phyloP scores from a whole-genome alignment of 2,329 filamentous ascomycete species.

The Madurella fahalii region DNA sequence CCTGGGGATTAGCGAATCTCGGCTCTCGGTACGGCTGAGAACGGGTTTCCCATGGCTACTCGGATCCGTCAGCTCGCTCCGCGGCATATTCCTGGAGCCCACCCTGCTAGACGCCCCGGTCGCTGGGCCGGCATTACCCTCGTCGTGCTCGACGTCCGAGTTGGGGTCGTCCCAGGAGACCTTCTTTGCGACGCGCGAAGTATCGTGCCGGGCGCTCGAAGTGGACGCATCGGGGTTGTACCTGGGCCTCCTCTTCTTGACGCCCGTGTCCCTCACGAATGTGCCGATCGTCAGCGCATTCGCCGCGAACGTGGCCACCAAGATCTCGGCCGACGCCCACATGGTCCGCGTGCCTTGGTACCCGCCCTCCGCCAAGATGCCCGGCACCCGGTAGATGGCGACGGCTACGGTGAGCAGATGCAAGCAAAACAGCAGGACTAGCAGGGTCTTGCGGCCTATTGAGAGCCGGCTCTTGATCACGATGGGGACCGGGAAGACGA shows the following conservation, averaged over 20 bases:
- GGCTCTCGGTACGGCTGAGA: constrained; percentile 14
- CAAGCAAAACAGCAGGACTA: constrained; percentile 75
- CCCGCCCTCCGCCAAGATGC: constrained; percentile 65
- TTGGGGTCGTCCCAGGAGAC: constrained; percentile 1
- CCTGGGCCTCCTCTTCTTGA: constrained; percentile 84
- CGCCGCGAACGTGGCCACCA: constrained; percentile 80
- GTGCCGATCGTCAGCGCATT: constrained; percentile 88
- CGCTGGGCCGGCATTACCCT: neutral
- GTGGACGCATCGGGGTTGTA: constrained; percentile 42
- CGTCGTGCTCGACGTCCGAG: constrained; percentile 5
- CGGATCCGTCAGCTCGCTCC: neutral
- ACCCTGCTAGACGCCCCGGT: too few relatives aligned
- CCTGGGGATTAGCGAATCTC: constrained; percentile 25
- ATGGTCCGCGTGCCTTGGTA: constrained; percentile 84
- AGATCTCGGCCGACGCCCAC: constrained; percentile 81
- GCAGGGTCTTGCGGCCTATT: constrained; percentile 69
- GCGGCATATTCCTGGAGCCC: too few relatives aligned
- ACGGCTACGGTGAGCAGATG: constrained; percentile 73
- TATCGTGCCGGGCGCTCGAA: too few relatives aligned
- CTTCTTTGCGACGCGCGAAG: neutral
- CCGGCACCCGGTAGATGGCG: constrained; percentile 72
- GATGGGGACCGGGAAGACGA: constrained; percentile 85
- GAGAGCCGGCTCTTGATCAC: constrained; percentile 74
- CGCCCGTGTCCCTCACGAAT: constrained; percentile 82
- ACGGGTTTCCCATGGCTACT: neutral